phyloP scores from a whole-genome alignment of 805 yeast genomes.

The Candida pseudofarinosa region DNA sequence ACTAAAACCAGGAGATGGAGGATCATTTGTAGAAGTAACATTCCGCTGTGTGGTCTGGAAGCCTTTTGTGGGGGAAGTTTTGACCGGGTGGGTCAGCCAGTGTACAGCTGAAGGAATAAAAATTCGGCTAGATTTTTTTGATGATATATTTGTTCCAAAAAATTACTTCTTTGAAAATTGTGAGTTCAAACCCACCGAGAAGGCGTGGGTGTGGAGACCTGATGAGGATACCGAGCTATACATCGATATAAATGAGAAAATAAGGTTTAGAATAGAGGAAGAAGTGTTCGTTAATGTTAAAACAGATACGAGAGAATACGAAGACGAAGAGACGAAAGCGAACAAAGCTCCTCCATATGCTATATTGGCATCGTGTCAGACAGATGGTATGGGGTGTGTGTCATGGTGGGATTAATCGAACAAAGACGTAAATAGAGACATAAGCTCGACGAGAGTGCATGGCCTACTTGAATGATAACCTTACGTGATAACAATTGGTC shows the following conservation, averaged over 20 bases:
- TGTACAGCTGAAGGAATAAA: constrained; percentile 86
- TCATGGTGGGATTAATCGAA: constrained; percentile 87
- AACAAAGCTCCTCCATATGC: constrained; percentile 74
- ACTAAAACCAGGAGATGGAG: constrained; percentile 92
- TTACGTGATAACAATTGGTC: not conserved
- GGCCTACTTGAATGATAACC: too few species aligned
- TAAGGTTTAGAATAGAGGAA: constrained; percentile 87
- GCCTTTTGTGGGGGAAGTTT: constrained; percentile 90
- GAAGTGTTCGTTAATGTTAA: constrained; percentile 80
- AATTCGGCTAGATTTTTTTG: constrained; percentile 81
- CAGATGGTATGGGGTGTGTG: constrained; percentile 94
- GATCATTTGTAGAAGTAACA: constrained; percentile 67
- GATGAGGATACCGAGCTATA: constrained; percentile 73
- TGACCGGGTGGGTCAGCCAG: constrained; percentile 90
- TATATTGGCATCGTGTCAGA: constrained; percentile 83
- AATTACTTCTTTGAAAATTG: constrained; percentile 76
- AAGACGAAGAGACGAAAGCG: constrained; percentile 30
- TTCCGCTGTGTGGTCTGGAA: constrained; percentile 81
- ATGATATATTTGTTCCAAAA: constrained; percentile 87
- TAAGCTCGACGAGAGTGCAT: too few species aligned
- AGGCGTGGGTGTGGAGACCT: constrained; percentile 93
- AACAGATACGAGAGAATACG: constrained; percentile 65
- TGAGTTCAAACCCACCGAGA: constrained; percentile 64
- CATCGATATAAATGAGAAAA: constrained; percentile 86
- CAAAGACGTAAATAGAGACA: not conserved